phyloP scores from a whole-genome alignment of 2,329 filamentous ascomycete species.

The Talaromyces sp. region DNA sequence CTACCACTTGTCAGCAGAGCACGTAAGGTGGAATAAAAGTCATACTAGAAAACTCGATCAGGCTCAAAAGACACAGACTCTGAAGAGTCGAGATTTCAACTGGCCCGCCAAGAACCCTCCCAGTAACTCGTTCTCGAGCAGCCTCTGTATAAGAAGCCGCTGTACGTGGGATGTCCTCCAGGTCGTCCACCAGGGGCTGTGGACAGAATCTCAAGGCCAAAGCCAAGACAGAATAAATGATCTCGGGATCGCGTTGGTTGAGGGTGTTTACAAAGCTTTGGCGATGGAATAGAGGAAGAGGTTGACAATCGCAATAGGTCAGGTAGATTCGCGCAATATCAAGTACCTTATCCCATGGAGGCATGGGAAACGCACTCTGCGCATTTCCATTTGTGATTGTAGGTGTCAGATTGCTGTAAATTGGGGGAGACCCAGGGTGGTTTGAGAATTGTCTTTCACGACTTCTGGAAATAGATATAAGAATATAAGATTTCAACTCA shows the following conservation, averaged over 20 bases:
- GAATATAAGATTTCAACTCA: neutral
- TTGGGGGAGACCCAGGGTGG: neutral
- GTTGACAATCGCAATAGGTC: constrained; percentile 46
- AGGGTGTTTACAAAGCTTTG: constrained; percentile 37
- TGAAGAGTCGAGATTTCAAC: constrained; percentile 41
- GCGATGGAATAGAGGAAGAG: constrained; percentile 42
- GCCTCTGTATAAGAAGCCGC: constrained; percentile 34
- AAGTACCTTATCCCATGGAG: constrained; percentile 34
- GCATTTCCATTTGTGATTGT: neutral
- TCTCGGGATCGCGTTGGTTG: constrained; percentile 29
- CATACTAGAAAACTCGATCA: constrained; percentile 39
- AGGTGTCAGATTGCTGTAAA: constrained; percentile 9
- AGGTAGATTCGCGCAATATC: constrained; percentile 40
- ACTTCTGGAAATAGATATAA: neutral
- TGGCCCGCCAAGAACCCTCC: constrained; percentile 31
- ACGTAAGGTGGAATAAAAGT: neutral
- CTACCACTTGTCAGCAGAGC: constrained; percentile 13
- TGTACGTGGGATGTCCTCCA: constrained; percentile 15
- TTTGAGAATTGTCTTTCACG: neutral
- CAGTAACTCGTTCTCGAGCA: constrained; percentile 33
- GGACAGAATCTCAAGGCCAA: constrained; percentile 39
- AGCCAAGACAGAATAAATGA: constrained; percentile 34
- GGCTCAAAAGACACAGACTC: constrained; percentile 34
- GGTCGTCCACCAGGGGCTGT: constrained; percentile 16
- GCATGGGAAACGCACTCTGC: constrained; percentile 20